These are phyloP conservation scores for Thalassiosira hispida DNA, from an alignment of 352 stramenopile species.

Conservation along the genomic window DNA sequence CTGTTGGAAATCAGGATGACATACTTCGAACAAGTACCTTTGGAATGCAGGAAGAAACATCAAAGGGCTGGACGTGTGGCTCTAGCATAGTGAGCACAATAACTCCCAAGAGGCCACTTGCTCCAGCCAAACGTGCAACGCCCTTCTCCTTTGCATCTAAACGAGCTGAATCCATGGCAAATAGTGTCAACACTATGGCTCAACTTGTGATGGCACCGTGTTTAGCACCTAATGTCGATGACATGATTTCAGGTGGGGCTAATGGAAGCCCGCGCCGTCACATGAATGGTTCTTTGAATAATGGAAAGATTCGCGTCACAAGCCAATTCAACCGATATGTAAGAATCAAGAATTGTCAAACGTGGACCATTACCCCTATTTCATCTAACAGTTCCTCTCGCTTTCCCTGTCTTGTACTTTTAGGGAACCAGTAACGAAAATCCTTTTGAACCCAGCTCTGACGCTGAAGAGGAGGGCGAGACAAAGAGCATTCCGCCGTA, in stretches of 20 bases:
- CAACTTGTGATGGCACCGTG: constrained; percentile 83
- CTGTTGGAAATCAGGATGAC: constrained; percentile 19
- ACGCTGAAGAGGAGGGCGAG: constrained; percentile 55
- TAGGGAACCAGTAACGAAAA: constrained; percentile 18
- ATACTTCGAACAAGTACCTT: constrained; percentile 24
- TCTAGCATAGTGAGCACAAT: constrained; percentile 21
- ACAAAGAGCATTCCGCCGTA: constrained; percentile 19
- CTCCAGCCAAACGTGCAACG: constrained; percentile 24
- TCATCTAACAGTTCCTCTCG: constrained; percentile 4
- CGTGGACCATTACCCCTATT: background rate
- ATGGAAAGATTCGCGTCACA: constrained; percentile 22
- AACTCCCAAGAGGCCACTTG: constrained; percentile 16
- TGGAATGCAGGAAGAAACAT: constrained; percentile 22
- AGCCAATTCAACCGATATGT: background rate
- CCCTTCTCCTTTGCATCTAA: constrained; percentile 63
- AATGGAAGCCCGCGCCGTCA: background rate
- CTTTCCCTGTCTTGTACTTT: background rate
- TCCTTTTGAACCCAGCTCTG: constrained; percentile 51
- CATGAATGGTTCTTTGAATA: constrained; percentile 13
- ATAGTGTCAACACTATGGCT: constrained; percentile 72
- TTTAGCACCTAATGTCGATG: constrained; percentile 57
- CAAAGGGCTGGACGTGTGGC: constrained; percentile 9
- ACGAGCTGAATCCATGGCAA: constrained; percentile 62
- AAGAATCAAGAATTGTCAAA: background rate
- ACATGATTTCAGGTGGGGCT: constrained; percentile 15